Base-by-base conservation (phyloP, 1,284 basidiomycete species). In the Ceratobasidium sp. region DNA sequence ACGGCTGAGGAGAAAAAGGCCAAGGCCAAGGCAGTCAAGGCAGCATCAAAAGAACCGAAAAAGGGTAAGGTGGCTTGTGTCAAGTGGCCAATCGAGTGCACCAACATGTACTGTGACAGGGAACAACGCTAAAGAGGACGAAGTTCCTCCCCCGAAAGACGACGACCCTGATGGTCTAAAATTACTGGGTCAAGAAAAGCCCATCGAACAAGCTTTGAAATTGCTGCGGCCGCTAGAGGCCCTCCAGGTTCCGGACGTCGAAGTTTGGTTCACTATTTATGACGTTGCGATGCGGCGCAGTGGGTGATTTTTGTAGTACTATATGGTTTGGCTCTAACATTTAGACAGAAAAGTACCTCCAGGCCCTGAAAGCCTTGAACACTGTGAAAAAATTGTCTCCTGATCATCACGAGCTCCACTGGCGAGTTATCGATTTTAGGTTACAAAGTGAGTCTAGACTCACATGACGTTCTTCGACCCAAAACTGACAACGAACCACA, bases 11-110 rank as follows among this genome's bases (percentile, higher is more conserved):
- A 88, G 75, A 93, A 93, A 78, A 95, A 95, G 77, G 91, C 91
- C 0, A 89, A 90, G 76, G 95, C 93, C 78, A 95, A 93, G 75
- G 92, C 91, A 30, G 91, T 91, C 77, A 95, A 94, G 76, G 92
- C 87, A 0, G 88, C 88, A 4, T 82, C 82, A 70, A 91, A 90
- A 54, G 89, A 89, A 33, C 76, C 82, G 16, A 87, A 89, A 75
- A 90, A 84, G 76, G 80, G 82, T 83, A 66, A 27, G 76, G 21
- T 25, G 9, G 19, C 27, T 1, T 44, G 33, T 19, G 25, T 27
- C 47, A 47, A 36, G 30, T 57, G 16, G n/a, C 30, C 39, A 33
- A 11, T 23, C n/a, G 42, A 29, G 56, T 16, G 16, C 11, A 71
- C 78, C 56, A 76, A 74, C 25, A n/a, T 11, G 8, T 33, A 6